These are phyloP conservation scores for Oxyria digyna DNA, from an alignment of 148 eudicot genomes.

Conservation along the genomic window DNA sequence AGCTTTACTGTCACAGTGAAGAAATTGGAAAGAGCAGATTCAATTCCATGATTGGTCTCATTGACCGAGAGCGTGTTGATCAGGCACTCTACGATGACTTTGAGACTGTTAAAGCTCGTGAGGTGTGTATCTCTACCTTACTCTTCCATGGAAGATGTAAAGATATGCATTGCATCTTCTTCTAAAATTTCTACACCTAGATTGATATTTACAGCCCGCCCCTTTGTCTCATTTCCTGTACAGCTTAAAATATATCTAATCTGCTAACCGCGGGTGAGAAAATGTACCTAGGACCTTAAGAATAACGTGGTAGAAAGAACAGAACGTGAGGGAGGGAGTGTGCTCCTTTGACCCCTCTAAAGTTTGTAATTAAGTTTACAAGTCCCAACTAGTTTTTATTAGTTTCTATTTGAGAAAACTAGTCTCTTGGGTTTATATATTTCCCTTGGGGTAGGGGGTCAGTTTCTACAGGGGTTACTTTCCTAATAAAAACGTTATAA, in stretches of 20 bases:
- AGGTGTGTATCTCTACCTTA: constrained; percentile 36
- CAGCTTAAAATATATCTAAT: neutral
- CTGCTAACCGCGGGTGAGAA: neutral
- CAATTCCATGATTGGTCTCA: constrained; percentile 96
- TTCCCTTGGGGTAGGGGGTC: too few species aligned
- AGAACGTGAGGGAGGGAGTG: too few species aligned
- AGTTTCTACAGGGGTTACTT: too few species aligned
- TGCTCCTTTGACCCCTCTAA: too few species aligned
- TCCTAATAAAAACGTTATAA: too few species aligned
- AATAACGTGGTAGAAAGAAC: neutral
- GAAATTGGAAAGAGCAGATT: constrained; percentile 81
- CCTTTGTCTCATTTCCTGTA: neutral
- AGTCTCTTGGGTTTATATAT: too few species aligned
- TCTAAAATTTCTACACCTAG: neutral
- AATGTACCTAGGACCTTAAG: neutral
- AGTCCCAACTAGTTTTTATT: too few species aligned
- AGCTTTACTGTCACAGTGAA: constrained; percentile 41
- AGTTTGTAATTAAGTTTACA: too few species aligned
- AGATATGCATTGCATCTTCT: neutral
- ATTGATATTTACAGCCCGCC: neutral
- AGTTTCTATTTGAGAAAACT: too few species aligned
- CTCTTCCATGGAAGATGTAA: neutral
- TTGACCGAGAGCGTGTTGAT: constrained; percentile 81
- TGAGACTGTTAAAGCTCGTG: constrained; percentile 83
- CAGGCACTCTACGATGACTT: constrained; percentile 77